Conservation (phyloP, 345 rosid genomes). For the Eucalyptus decipiens region DNA sequence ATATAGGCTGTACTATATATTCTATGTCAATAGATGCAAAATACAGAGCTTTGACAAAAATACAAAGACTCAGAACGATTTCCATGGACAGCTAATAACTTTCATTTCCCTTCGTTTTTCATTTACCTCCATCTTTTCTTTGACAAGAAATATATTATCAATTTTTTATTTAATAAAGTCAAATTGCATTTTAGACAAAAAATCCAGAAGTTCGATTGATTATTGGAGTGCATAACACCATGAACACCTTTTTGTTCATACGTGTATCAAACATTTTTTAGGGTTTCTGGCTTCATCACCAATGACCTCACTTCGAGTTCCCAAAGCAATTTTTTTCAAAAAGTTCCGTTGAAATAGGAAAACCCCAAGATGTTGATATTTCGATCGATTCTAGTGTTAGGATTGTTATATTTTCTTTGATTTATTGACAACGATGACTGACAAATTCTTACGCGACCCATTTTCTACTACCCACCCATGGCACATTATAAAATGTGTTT, state of each 20-base stretch:
- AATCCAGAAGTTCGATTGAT: too few relatives aligned
- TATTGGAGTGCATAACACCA: too few relatives aligned
- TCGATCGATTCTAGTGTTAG: neutral
- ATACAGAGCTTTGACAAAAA: neutral
- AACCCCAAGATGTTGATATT: neutral
- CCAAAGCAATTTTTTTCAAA: neutral
- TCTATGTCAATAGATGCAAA: neutral
- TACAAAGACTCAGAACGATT: neutral
- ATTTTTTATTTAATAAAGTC: too few relatives aligned
- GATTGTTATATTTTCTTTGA: neutral
- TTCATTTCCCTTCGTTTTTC: too few relatives aligned
- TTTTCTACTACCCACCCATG: neutral
- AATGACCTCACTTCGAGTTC: neutral
- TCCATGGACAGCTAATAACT: too few relatives aligned
- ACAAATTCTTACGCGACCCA: neutral
- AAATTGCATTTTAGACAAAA: too few relatives aligned
- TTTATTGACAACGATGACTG: neutral
- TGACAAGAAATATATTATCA: too few relatives aligned
- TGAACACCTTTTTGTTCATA: neutral
- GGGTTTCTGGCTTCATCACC: neutral
- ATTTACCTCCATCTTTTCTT: too few relatives aligned
- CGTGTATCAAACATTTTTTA: too few relatives aligned
- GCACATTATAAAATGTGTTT: neutral
- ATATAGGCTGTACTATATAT: neutral
- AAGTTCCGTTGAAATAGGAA: neutral